A percentile compares a stretch with the other conserved stretches of the same genome.
phyloP scores from a whole-genome alignment of 1,139 yeast species.

The Saccharomyces hybrid region DNA sequence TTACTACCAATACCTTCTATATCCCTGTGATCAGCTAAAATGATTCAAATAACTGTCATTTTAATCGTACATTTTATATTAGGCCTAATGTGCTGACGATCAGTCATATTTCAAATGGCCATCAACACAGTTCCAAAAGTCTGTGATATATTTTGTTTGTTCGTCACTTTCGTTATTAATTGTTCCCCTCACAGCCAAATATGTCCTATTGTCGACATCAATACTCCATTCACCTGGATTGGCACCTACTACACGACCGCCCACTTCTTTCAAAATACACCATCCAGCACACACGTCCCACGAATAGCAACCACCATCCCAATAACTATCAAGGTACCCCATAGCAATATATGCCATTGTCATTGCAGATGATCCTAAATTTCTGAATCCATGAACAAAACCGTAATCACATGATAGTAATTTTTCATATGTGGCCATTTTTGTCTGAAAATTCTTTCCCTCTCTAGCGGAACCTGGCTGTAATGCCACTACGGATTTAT shows the following conservation, averaged over 20 bases:
- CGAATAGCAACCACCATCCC: constrained; percentile 59
- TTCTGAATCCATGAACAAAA: constrained; percentile 51
- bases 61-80: not conserved
- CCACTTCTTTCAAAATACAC: constrained; percentile 52
- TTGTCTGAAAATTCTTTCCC: constrained; percentile 42
- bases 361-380: constrained; percentile 55
- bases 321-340: constrained; percentile 49
- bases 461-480: constrained; percentile 55
- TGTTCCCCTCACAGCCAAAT: constrained; percentile 50
- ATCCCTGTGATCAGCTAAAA: not conserved
- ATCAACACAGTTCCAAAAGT: constrained; percentile 42
- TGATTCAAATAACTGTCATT: not conserved
- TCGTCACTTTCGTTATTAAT: constrained; percentile 11
- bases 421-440: constrained; percentile 41
- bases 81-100: not conserved
- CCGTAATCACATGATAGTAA: constrained; percentile 42
- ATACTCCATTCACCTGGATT: constrained; percentile 43
- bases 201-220: constrained; percentile 43
- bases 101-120: constrained; percentile 38
- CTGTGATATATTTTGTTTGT: constrained; percentile 40
- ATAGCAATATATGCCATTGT: constrained; percentile 49
- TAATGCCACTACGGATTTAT: constrained; percentile 47
- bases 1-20: not conserved
- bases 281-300: constrained; percentile 66
- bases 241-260: constrained; percentile 49